These are phyloP conservation scores for Ganoderma sinense DNA, from an alignment of 1,284 basidiomycete genomes.

Conservation along the genomic window DNA sequence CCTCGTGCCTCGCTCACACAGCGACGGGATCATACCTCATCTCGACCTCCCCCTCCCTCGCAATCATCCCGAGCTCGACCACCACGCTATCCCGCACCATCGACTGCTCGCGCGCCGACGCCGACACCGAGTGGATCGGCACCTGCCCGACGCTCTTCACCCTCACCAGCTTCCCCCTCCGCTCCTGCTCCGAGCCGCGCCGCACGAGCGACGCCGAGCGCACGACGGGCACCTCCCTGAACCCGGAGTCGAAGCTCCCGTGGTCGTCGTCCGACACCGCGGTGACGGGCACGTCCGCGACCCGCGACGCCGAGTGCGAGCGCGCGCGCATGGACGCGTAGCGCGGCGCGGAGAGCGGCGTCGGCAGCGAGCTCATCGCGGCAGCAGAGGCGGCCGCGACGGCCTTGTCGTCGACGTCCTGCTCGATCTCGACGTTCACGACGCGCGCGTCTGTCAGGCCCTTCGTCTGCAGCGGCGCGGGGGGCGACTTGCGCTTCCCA, in stretches of 20 bases:
- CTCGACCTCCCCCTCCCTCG: constrained; percentile 7
- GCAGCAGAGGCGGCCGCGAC: neutral
- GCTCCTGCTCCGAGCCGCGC: constrained; percentile 13
- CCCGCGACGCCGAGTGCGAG: constrained; percentile 1
- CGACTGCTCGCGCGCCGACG: constrained; percentile 24
- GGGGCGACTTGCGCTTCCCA: constrained; percentile 21
- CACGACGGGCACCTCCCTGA: constrained; percentile 6
- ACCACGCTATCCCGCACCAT: constrained; percentile 34
- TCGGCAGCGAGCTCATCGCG: constrained; percentile 14
- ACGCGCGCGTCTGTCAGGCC: constrained; percentile 13
- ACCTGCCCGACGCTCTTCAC: constrained; percentile 36
- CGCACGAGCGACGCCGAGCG: constrained; percentile 16
- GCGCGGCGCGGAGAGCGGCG: constrained; percentile 17
- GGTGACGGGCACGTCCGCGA: constrained; percentile 15
- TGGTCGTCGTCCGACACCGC: constrained; percentile 10
- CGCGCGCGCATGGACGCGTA: constrained; percentile 5
- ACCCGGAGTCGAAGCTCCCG: neutral
- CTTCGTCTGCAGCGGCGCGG: constrained; percentile 18
- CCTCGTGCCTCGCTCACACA: neutral
- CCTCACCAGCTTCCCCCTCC: constrained; percentile 21
- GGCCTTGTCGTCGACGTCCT: constrained; percentile 17
- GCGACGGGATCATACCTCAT: neutral
- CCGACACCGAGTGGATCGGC: constrained; percentile 33
- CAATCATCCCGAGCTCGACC: constrained; percentile 30
- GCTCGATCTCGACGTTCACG: constrained; percentile 15